Conservation (phyloP, 2,329 filamentous ascomycete species). For the Magnaporthales sp. region DNA sequence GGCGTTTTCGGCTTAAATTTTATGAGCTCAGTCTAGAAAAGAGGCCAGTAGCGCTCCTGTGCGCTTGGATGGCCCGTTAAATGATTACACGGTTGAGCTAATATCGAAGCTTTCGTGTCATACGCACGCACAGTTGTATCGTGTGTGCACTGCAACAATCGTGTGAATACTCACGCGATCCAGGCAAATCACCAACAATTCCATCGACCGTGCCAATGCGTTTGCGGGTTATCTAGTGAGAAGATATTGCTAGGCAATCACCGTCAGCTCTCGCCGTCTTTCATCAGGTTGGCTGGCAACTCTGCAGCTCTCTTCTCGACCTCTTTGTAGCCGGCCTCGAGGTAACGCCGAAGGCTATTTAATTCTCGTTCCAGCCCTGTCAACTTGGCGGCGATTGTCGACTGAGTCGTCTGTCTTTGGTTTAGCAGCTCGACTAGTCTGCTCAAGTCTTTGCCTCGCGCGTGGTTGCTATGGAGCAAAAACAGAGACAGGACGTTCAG, state of each 20-base stretch:
- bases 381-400: slow-evolving; percentile 11
- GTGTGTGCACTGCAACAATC: background rate
- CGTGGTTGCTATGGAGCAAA: background rate
- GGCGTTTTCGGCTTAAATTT: background rate
- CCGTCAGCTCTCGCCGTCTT: background rate
- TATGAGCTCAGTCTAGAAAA: background rate
- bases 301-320: slow-evolving; percentile 11
- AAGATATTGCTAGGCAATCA: background rate
- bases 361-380: slow-evolving; percentile 13
- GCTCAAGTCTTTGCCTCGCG: background rate
- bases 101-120: background rate
- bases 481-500: background rate
- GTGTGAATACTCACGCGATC: background rate
- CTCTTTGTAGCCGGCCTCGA: slow-evolving; percentile 13
- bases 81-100: background rate
- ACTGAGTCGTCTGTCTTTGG: slow-evolving; percentile 13
- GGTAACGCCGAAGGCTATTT: slow-evolving; percentile 10
- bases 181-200: background rate
- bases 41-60: background rate
- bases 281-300: background rate
- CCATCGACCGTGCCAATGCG: too few species aligned
- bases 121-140: background rate
- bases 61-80: background rate
- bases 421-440: slow-evolving; percentile 13
- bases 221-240: background rate